These are phyloP conservation scores for Yamadazyma membranifaciens DNA, from an alignment of 1,139 yeast genomes.

Conservation along the genomic window DNA sequence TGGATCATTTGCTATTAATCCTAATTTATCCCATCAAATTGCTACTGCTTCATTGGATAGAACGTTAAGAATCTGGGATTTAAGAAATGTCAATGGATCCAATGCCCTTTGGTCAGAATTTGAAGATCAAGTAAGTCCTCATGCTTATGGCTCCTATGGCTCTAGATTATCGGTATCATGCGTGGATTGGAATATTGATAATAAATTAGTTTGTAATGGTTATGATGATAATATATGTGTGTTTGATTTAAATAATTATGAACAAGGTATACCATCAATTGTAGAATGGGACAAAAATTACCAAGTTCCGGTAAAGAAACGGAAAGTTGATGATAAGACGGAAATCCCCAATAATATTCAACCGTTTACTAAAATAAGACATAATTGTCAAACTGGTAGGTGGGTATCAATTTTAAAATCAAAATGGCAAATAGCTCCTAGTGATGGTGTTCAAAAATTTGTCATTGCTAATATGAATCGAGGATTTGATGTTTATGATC, in stretches of 20 bases:
- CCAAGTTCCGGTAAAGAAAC: conserved; percentile 16
- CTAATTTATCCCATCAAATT: conserved; percentile 54
- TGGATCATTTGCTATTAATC: conserved; percentile 83
- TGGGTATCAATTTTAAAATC: conserved; percentile 94
- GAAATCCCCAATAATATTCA: conserved; percentile 33
- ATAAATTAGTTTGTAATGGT: conserved; percentile 85
- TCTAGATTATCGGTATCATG: conserved; percentile 80
- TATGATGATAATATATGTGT: conserved; percentile 81
- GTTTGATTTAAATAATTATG: conserved; percentile 29
- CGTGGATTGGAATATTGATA: conserved; percentile 79
- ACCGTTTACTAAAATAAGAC: conserved; percentile 66
- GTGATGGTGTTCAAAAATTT: conserved; percentile 75
- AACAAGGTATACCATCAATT: conserved; percentile 18
- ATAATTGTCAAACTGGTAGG: conserved; percentile 92
- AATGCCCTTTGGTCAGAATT: conserved; percentile 41
- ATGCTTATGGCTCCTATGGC: conserved; percentile 58
- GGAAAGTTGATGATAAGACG: conserved; percentile 15
- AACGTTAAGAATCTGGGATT: conserved; percentile 81
- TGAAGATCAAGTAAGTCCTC: conserved; percentile 43
- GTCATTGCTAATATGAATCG: conserved; percentile 92
- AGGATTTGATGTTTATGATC: conserved; percentile 75
- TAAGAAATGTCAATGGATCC: conserved; percentile 49
- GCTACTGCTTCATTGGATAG: conserved; percentile 90
- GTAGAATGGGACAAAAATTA: conserved; percentile 27
- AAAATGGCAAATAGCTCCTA: conserved; percentile 72